Conservation (phyloP, 2,329 filamentous ascomycete species). For the Falciphora oryzae region DNA sequence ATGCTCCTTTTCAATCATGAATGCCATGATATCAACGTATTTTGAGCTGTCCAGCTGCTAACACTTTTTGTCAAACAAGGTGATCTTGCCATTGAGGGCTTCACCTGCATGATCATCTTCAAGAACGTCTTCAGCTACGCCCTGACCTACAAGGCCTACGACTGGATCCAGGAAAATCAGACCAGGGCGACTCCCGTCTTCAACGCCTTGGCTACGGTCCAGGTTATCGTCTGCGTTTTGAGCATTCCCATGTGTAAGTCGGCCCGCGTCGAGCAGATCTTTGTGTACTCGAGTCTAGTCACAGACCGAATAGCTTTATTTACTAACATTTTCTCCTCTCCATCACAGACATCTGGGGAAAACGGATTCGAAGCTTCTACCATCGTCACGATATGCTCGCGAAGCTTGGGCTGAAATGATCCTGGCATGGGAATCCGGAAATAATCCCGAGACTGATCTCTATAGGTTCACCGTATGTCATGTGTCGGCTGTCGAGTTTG, state of each 20-base stretch:
- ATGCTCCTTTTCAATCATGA: slow-evolving; percentile 8
- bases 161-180: slow-evolving; percentile 70
- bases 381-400: slow-evolving; percentile 66
- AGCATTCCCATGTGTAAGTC: slow-evolving; percentile 75
- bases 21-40: not conserved
- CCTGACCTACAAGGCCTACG: slow-evolving; percentile 75
- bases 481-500: not conserved
- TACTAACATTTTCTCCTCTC: slow-evolving; percentile 9
- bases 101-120: slow-evolving; percentile 86
- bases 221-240: slow-evolving; percentile 68
- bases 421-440: no score
- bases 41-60: not conserved
- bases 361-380: slow-evolving; percentile 68
- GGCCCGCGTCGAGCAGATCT: not conserved
- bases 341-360: slow-evolving; percentile 65
- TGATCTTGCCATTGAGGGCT: slow-evolving; percentile 78
- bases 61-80: slow-evolving; percentile 34
- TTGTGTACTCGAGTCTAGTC: not conserved
- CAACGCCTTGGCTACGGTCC: slow-evolving; percentile 66
- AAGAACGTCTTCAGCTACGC: slow-evolving; percentile 92
- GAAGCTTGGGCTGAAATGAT: slow-evolving; percentile 30
- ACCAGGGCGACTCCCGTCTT: slow-evolving; percentile 52
- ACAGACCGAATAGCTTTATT: not conserved
- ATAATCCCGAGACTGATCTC: not conserved
- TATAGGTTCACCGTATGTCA: not conserved